Evolutionary conservation across 169 alveolate species (phyloP).

Genomic region (Miamiensis avidus): DNA sequence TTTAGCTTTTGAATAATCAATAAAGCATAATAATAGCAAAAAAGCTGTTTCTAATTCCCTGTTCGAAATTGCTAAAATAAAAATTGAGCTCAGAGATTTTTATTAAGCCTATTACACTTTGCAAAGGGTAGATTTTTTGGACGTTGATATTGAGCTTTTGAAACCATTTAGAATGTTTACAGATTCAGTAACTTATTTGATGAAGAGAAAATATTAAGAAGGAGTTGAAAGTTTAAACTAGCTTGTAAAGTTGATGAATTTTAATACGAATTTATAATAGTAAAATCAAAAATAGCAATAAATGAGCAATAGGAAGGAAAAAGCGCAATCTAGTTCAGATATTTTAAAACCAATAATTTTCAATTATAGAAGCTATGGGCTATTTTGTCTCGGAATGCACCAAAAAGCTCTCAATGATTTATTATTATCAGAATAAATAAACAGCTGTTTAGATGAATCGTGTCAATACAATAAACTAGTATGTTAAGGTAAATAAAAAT

Average conservation of each 20-base stretch:
- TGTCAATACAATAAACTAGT: conserved; percentile 32
- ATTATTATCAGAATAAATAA: conserved; percentile 8
- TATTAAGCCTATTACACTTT: conserved; percentile 44
- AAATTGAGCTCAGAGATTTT: conserved; percentile 46
- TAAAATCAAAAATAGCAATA: neutral
- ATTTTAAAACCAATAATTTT: conserved; percentile 31
- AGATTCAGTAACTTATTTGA: conserved; percentile 45
- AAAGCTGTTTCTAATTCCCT: conserved; percentile 44
- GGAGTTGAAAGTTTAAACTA: conserved; percentile 29
- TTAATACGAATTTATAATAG: conserved; percentile 1
- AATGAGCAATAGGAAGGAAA: neutral
- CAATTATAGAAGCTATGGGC: conserved; percentile 42
- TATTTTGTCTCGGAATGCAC: conserved; percentile 33
- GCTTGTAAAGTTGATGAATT: conserved; percentile 24
- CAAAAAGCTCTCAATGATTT: conserved; percentile 40
- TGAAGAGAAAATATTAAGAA: conserved; percentile 48
- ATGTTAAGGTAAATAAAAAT: conserved; percentile 30
- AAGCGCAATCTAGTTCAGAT: too few species aligned
- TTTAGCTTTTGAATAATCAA: conserved; percentile 42
- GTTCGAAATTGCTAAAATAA: conserved; percentile 41
- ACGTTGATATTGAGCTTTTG: conserved; percentile 40
- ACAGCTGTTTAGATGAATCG: conserved; percentile 18
- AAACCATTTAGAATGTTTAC: conserved; percentile 42
- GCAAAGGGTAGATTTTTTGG: conserved; percentile 37
- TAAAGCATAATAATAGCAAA: conserved; percentile 41